These are phyloP conservation scores for Vanderwaltozyma tropicalis DNA, from an alignment of 805 yeast species.

Conservation along the genomic window DNA sequence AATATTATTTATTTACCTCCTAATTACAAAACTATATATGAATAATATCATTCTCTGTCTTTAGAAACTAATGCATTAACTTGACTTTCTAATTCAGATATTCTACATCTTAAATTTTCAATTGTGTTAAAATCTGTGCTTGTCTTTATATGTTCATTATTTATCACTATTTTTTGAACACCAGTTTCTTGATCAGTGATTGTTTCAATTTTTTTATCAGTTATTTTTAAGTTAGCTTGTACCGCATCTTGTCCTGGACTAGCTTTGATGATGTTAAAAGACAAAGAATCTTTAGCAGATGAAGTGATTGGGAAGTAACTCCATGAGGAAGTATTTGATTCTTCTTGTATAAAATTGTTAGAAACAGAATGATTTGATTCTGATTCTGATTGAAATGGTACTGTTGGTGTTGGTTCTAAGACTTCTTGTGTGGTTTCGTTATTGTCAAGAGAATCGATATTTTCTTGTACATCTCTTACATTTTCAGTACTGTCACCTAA, in stretches of 20 bases:
- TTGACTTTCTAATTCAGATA: conserved; percentile 14
- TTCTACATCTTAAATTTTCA: conserved; percentile 13
- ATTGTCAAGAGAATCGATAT: no score
- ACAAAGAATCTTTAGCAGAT: conserved; percentile 4
- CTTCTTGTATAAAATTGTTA: not conserved
- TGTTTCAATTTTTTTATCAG: conserved; percentile 1
- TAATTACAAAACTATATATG: no score
- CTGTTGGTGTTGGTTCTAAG: not conserved
- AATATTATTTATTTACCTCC: no score
- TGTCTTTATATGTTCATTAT: conserved; percentile 1
- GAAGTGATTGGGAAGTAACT: conserved; percentile 11
- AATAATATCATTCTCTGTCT: no score
- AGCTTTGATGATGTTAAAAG: conserved; percentile 5
- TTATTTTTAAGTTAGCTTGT: conserved; percentile 5
- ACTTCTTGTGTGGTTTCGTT: no score
- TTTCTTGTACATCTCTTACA: no score
- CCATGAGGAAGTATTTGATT: not conserved
- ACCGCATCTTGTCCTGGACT: conserved; percentile 1
- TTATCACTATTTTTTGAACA: not conserved
- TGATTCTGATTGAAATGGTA: not conserved
- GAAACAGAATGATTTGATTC: not conserved
- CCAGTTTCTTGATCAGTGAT: not conserved
- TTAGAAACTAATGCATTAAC: not conserved
- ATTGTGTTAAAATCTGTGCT: conserved; percentile 5
- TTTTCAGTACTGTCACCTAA: no score